phyloP scores from a whole-genome alignment of 1,284 basidiomycete genomes.

The Papiliotrema fonsecae region DNA sequence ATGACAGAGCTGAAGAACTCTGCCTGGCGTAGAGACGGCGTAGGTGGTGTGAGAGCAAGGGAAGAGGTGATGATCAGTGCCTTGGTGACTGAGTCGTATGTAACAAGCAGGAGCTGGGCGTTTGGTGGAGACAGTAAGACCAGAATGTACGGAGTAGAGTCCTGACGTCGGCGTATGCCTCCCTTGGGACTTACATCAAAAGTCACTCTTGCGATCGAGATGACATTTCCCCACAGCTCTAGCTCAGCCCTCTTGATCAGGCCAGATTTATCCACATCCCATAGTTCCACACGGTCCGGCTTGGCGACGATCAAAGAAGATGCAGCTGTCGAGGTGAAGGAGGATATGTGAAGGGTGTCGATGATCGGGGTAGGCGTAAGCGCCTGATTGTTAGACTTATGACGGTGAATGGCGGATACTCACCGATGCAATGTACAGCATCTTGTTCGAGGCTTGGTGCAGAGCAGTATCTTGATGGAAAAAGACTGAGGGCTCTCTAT shows the following conservation, averaged over 20 bases:
- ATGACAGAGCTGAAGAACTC: conserved; percentile 45
- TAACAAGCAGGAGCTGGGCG: conserved; percentile 38
- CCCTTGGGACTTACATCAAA: conserved; percentile 23
- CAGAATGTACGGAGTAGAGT: conserved; percentile 37
- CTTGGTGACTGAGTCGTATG: conserved; percentile 14
- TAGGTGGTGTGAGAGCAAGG: conserved; percentile 29
- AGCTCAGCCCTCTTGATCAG: conserved; percentile 28
- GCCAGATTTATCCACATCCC: conserved; percentile 33
- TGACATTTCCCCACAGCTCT: conserved; percentile 43
- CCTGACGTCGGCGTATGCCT: too few relatives aligned
- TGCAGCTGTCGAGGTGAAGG: conserved; percentile 23
- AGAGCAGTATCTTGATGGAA: too few relatives aligned
- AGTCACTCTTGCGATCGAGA: conserved; percentile 33
- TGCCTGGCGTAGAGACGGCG: conserved; percentile 33
- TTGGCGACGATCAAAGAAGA: conserved; percentile 41
- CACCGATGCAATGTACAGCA: conserved; percentile 43
- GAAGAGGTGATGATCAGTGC: conserved; percentile 32
- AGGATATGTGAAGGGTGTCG: conserved; percentile 26
- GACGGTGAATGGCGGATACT: conserved; percentile 6
- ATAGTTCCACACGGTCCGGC: conserved; percentile 47
- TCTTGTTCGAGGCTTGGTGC: too few relatives aligned
- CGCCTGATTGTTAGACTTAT: conserved; percentile 25
- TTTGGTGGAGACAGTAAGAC: conserved; percentile 41
- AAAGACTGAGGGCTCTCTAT: too few relatives aligned
- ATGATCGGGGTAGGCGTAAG: conserved; percentile 45